These are phyloP conservation scores for Ascochyta viciae-villosae DNA, from an alignment of 2,329 filamentous ascomycete genomes.

Conservation along the genomic window DNA sequence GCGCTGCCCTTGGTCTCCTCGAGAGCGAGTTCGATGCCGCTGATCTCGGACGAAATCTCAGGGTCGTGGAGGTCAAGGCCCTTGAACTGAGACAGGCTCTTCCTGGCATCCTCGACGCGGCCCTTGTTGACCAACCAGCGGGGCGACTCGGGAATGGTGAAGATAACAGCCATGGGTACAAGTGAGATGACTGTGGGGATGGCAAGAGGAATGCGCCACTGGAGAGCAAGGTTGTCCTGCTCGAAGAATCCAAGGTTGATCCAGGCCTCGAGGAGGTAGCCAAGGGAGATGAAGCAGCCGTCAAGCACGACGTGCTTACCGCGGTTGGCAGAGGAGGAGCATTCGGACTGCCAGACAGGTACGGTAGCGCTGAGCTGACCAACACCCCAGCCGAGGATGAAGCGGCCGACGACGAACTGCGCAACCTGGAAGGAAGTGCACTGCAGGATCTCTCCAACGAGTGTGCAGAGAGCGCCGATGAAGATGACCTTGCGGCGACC, in stretches of 20 bases:
- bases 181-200: constrained; percentile 66
- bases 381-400: constrained; percentile 55
- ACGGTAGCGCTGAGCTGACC: constrained; percentile 55
- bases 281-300: constrained; percentile 56
- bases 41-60: constrained; percentile 69
- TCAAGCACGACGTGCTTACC: constrained; percentile 53
- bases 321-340: constrained; percentile 48
- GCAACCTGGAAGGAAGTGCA: constrained; percentile 54
- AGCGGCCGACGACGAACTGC: constrained; percentile 56
- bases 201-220: constrained; percentile 73
- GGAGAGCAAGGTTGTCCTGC: constrained; percentile 62
- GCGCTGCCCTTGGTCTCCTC: constrained; percentile 62
- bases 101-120: constrained; percentile 69
- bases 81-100: constrained; percentile 50
- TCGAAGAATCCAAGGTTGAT: constrained; percentile 65
- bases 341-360: constrained; percentile 57
- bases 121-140: constrained; percentile 72
- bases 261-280: constrained; percentile 57
- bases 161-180: constrained; percentile 63
- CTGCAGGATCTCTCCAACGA: constrained; percentile 55
- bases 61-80: constrained; percentile 49
- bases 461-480: constrained; percentile 48
- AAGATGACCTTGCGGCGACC: constrained; percentile 57
- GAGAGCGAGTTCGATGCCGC: constrained; percentile 63
- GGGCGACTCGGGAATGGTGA: constrained; percentile 75